Evolutionary conservation across 2,329 filamentous ascomycete genomes (phyloP), one percentile per base, ranked within the genome.

Genomic region (Emmonsiellopsis sp.): DNA sequence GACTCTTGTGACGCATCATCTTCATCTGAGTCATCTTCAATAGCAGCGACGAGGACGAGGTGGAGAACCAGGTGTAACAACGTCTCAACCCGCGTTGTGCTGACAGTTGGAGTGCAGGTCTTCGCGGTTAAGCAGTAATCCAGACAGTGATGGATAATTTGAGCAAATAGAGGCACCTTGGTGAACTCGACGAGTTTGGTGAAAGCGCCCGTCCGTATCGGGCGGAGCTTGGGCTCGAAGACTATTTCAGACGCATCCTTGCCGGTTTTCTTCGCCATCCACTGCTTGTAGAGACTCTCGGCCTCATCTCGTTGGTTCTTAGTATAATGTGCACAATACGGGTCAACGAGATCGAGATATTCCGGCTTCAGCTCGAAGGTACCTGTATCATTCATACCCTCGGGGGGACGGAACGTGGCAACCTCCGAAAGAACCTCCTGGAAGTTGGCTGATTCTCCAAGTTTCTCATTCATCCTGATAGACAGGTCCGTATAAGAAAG

Each of bases 251-350:
- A 83, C 1, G 81, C 74, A 43, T 84, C 77, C 66, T 91, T 90
- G 14, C 91, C 90, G 0, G 86, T 89, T 71, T 87, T 90, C 72
- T 90, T 90, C 9, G 90, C 88, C 75, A 93, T 84, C 76, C 88
- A 86, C 63, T 86, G 85, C 62, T 86, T 89, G 73, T 93, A 96
- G 2, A 90, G 86, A 60, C 82, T 84, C 69, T 98, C 93, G 0
- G 92, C 89, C 68, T 98, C 93, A 65, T 98, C 93, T 49, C 93
- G 83, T 68, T 97, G 92, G 63, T 98, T 98, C 66, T 95, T 95
- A 63, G 85, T 94, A 69, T 95, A 98, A 65, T 97, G 90, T 6
- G 91, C 87, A 63, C 91, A 93, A 67, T 96, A 98, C 0, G 94
- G 93, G 66, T 98, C 94, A 49, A 98, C 83, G 46, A 94, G 81